Conservation (phyloP, 2,329 filamentous ascomycete genomes). For the Neopestalotiopsis clavispora region DNA sequence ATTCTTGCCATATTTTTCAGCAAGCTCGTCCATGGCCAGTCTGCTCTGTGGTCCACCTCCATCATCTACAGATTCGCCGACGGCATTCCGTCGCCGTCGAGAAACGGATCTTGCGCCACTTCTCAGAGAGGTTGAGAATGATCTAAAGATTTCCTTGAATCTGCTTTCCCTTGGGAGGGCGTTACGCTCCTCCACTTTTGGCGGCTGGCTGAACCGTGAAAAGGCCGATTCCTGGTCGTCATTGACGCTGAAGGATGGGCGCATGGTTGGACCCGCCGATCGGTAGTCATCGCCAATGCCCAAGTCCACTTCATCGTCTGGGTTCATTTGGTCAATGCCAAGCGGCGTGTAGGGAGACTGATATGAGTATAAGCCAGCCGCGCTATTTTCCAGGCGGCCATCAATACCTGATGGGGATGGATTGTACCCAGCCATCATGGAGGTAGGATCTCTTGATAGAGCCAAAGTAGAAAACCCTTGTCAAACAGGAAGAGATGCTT, state of each 20-base stretch:
- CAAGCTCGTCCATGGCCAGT: neutral
- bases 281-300: neutral
- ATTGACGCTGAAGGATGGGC: neutral
- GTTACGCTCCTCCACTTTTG: neutral
- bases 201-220: neutral
- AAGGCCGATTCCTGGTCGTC: neutral
- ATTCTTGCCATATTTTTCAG: neutral
- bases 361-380: slow-evolving; percentile 8
- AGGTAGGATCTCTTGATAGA: neutral
- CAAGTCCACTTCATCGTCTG: slow-evolving; percentile 12
- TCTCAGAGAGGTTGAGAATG: neutral
- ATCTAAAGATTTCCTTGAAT: slow-evolving; percentile 12
- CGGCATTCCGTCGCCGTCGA: neutral
- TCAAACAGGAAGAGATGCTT: neutral
- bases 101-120: neutral
- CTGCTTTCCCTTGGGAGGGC: neutral
- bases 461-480: neutral
- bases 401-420: neutral
- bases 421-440: neutral
- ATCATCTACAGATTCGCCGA: neutral
- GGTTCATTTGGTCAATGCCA: neutral
- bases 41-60: neutral
- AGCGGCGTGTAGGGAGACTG: neutral
- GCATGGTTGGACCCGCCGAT: neutral
- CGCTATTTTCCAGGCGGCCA: neutral